phyloP scores from a whole-genome alignment of 768 basidiomycete genomes.

The Serendipita vermifera region DNA sequence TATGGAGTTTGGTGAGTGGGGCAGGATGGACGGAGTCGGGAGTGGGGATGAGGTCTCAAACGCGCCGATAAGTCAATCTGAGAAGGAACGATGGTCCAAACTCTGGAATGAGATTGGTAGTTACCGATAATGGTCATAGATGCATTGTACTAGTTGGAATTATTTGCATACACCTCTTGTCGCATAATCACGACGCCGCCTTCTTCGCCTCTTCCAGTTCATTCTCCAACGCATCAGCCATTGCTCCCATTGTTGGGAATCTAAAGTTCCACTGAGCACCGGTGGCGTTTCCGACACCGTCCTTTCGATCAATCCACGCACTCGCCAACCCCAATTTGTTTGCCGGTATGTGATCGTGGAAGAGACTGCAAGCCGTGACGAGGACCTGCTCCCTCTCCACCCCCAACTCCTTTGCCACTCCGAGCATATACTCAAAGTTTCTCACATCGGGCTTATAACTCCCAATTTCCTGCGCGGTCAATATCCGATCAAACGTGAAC shows the following conservation, averaged over 20 bases:
- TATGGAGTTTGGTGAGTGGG: conserved; percentile 24
- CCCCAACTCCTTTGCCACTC: conserved; percentile 29
- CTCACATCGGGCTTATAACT: conserved; percentile 55
- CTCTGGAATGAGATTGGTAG: not conserved
- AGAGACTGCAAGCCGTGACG: conserved; percentile 53
- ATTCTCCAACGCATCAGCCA: conserved; percentile 45
- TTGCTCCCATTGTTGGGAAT: conserved; percentile 45
- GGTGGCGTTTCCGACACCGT: conserved; percentile 28
- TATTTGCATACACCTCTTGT: not conserved
- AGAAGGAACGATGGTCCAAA: not conserved
- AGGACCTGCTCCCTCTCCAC: conserved; percentile 34
- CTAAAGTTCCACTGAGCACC: conserved; percentile 26
- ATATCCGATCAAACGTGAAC: conserved; percentile 51
- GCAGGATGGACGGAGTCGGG: conserved; percentile 11
- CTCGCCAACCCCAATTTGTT: conserved; percentile 40
- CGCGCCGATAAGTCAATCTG: not conserved
- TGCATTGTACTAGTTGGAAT: too few species aligned
- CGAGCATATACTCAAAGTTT: conserved; percentile 40
- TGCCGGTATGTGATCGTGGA: conserved; percentile 55
- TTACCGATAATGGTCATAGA: not conserved
- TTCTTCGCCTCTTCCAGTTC: too few species aligned
- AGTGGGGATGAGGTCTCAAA: conserved; percentile 8
- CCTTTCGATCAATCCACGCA: conserved; percentile 52
- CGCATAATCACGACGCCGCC: not conserved
- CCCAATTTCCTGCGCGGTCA: conserved; percentile 62